Percentiles rank a stretch among this genome's conserved stretches.
phyloP scores from a whole-genome alignment of 2,329 filamentous ascomycete species.

The Escovopsis weberi region DNA sequence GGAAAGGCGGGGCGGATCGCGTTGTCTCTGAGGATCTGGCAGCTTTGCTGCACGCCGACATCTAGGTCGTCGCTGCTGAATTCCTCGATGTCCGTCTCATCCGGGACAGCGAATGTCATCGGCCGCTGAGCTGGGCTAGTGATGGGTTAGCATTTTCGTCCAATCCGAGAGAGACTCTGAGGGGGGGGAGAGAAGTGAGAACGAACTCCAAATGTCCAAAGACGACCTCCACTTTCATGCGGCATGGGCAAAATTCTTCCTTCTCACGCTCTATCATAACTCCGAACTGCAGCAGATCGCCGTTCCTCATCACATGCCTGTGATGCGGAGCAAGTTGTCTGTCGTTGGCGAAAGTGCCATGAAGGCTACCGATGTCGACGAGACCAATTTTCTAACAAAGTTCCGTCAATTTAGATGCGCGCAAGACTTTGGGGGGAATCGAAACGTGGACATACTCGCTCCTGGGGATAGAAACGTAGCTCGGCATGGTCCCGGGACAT shows the following conservation, averaged over 20 bases:
- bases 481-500: constrained; percentile 56
- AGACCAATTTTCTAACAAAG: constrained; percentile 28
- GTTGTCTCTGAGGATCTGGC: constrained; percentile 13
- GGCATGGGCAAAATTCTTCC: constrained; percentile 23
- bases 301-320: constrained; percentile 9
- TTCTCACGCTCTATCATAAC: constrained; percentile 19
- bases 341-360: constrained; percentile 35
- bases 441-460: constrained; percentile 24
- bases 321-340: constrained; percentile 9
- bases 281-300: constrained; percentile 23
- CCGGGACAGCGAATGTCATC: constrained; percentile 27
- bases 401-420: not conserved
- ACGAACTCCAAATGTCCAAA: constrained; percentile 9
- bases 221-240: constrained; percentile 19
- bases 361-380: constrained; percentile 33
- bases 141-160: constrained; percentile 7
- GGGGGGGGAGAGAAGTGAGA: no score
- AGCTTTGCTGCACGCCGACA: constrained; percentile 12
- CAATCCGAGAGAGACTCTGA: no score
- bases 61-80: constrained; percentile 14
- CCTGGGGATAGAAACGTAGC: constrained; percentile 27
- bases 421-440: not conserved
- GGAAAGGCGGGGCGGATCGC: constrained; percentile 14
- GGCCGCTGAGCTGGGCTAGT: constrained; percentile 14
- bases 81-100: constrained; percentile 23